These are phyloP conservation scores for Carpinus viminea DNA, from an alignment of 306 rosid genomes.

Conservation along the genomic window DNA sequence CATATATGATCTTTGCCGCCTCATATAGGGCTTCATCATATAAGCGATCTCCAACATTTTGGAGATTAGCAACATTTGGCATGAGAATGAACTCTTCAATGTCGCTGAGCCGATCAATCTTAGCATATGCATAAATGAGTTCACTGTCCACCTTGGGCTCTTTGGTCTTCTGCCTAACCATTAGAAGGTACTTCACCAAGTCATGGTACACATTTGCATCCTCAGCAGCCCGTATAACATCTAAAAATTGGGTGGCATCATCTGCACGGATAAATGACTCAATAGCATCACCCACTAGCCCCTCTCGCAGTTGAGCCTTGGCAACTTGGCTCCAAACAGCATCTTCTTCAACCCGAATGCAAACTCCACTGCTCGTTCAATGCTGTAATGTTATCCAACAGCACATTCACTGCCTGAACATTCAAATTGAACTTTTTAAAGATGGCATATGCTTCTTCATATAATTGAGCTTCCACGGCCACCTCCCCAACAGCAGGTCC, in stretches of 20 bases:
- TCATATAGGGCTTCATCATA: constrained; percentile 87
- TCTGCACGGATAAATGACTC: constrained; percentile 95
- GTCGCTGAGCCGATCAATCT: constrained; percentile 88
- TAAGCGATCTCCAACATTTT: constrained; percentile 84
- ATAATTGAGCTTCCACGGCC: constrained; percentile 91
- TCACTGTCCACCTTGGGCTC: constrained; percentile 97
- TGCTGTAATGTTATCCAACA: constrained; percentile 77
- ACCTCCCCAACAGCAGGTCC: constrained; percentile 99
- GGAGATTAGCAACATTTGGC: constrained; percentile 96
- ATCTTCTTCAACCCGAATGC: constrained; percentile 95
- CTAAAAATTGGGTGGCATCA: constrained; percentile 81
- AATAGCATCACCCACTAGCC: constrained; percentile 90
- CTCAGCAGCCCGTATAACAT: constrained; percentile 86
- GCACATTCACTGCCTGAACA: constrained; percentile 87
- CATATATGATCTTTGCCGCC: constrained; percentile 88
- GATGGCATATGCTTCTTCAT: constrained; percentile 85
- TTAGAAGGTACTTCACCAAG: constrained; percentile 79
- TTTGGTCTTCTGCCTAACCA: constrained; percentile 88
- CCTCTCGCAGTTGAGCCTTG: constrained; percentile 88
- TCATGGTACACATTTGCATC: constrained; percentile 80
- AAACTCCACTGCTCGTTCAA: constrained; percentile 93
- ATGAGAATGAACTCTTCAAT: constrained; percentile 91
- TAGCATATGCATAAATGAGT: constrained; percentile 93
- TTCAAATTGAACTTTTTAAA: constrained; percentile 95
- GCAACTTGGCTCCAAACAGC: constrained; percentile 99